Conservation (phyloP, 2,329 filamentous ascomycete genomes). For the Neofusicoccum cordaticola region DNA sequence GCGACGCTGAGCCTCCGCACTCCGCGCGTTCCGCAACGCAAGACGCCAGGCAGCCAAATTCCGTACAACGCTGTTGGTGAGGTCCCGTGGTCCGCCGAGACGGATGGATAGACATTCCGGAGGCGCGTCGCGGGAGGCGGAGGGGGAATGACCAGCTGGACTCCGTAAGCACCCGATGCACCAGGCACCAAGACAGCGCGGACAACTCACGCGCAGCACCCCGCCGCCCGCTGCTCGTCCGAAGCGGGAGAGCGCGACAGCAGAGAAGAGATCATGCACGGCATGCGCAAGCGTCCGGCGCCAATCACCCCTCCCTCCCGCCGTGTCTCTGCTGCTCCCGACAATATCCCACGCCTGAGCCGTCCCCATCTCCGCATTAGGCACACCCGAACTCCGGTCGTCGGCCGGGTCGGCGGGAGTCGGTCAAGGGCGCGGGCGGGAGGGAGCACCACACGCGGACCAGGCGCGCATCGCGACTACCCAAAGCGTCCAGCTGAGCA, state of each 20-base stretch:
- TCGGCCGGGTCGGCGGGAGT: not conserved
- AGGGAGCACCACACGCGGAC: not conserved
- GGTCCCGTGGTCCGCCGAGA: not conserved
- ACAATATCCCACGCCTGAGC: not conserved
- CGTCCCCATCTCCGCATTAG: not conserved
- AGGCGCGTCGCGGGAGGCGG: too few species aligned
- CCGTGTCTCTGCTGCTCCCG: not conserved
- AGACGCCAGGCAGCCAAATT: constrained; percentile 1
- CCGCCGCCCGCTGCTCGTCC: not conserved
- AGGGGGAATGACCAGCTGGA: not conserved
- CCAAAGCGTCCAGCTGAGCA: constrained; percentile 5
- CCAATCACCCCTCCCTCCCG: not conserved
- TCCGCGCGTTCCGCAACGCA: constrained; percentile 8
- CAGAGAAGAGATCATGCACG: constrained; percentile 1
- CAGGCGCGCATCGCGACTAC: not conserved
- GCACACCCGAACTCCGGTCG: not conserved
- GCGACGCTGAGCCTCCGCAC: not conserved
- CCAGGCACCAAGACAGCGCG: not conserved
- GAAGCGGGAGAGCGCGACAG: not conserved
- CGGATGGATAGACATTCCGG: constrained; percentile 1
- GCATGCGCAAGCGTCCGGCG: constrained; percentile 3
- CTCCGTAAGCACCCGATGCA: not conserved
- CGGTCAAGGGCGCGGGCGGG: not conserved
- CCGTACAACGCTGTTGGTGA: not conserved
- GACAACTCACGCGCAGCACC: not conserved